Percentiles rank a stretch among this genome's conserved stretches.
phyloP scores from a whole-genome alignment of 176 grass and related monocot species.

The Aegilops bicornis region DNA sequence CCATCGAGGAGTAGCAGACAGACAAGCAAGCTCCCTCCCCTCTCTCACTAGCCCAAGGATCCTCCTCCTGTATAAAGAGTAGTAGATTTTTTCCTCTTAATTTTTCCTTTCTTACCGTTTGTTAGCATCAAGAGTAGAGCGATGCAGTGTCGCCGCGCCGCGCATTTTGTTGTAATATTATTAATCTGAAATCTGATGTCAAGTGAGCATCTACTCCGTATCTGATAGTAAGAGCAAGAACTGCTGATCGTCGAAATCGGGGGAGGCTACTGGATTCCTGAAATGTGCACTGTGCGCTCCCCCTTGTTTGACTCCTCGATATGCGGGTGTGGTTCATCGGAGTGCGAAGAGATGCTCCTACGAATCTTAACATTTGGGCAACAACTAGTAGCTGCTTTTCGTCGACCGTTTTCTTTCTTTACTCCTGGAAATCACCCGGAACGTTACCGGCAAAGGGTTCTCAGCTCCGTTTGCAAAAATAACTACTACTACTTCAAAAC shows the following conservation, averaged over 20 bases:
- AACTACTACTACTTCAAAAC: too few relatives aligned
- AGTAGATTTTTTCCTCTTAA: neutral
- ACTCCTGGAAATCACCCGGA: neutral
- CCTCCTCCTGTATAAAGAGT: conserved; percentile 30
- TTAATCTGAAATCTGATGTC: neutral
- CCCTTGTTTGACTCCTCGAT: neutral
- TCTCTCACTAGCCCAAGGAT: neutral
- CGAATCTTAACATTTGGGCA: neutral
- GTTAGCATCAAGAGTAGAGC: neutral
- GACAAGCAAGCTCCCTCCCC: neutral
- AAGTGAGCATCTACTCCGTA: neutral
- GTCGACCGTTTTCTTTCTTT: neutral
- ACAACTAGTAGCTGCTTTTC: neutral
- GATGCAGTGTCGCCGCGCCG: conserved; percentile 21
- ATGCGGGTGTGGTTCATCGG: conserved; percentile 14
- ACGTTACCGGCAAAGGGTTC: neutral
- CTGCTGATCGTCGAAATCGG: neutral
- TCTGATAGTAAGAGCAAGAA: neutral
- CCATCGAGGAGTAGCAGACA: neutral
- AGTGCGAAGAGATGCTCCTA: conserved; percentile 21
- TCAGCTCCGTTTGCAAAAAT: neutral
- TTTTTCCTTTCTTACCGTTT: neutral
- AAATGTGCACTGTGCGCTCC: neutral
- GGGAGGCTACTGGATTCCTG: neutral
- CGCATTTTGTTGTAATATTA: conserved; percentile 8